These are phyloP conservation scores for Saccharata proteae DNA, from an alignment of 2,329 filamentous ascomycete species.

Conservation along the genomic window DNA sequence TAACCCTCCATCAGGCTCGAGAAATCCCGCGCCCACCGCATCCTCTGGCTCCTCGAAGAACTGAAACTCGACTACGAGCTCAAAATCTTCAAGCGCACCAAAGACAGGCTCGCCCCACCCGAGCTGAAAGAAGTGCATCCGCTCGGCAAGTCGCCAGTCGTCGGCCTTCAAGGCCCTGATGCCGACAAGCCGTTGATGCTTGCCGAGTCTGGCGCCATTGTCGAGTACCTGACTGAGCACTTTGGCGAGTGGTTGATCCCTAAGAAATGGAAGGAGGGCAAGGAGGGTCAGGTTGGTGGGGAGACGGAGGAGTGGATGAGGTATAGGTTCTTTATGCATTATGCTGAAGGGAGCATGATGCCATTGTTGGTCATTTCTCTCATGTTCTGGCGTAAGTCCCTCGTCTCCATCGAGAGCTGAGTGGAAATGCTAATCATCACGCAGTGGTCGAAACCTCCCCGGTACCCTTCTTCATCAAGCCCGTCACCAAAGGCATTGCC, in stretches of 20 bases:
- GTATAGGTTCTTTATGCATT: conserved; percentile 65
- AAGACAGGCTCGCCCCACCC: conserved; percentile 56
- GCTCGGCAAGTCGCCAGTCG: conserved; percentile 73
- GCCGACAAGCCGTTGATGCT: conserved; percentile 46
- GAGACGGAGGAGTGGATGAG: conserved; percentile 50
- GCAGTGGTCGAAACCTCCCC: conserved; percentile 37
- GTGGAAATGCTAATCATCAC: not conserved
- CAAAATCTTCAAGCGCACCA: conserved; percentile 60
- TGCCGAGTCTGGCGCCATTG: conserved; percentile 71
- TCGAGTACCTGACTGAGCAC: conserved; percentile 68
- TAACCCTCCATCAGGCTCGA: conserved; percentile 54
- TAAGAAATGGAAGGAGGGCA: conserved; percentile 38
- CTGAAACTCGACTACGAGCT: conserved; percentile 69
- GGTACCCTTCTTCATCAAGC: conserved; percentile 58
- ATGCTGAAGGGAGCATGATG: conserved; percentile 76
- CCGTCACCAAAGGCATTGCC: conserved; percentile 46
- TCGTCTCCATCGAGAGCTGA: not conserved
- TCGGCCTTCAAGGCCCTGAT: conserved; percentile 48
- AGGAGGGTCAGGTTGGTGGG: conserved; percentile 42
- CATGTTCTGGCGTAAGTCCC: conserved; percentile 43
- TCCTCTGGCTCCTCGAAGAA: conserved; percentile 78
- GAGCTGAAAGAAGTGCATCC: conserved; percentile 70
- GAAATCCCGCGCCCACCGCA: conserved; percentile 68
- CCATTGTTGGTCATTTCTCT: conserved; percentile 52
- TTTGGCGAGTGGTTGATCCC: conserved; percentile 44